Conservation (phyloP, 2,329 filamentous ascomycete species). For the Pestalotiopsis sp. region DNA sequence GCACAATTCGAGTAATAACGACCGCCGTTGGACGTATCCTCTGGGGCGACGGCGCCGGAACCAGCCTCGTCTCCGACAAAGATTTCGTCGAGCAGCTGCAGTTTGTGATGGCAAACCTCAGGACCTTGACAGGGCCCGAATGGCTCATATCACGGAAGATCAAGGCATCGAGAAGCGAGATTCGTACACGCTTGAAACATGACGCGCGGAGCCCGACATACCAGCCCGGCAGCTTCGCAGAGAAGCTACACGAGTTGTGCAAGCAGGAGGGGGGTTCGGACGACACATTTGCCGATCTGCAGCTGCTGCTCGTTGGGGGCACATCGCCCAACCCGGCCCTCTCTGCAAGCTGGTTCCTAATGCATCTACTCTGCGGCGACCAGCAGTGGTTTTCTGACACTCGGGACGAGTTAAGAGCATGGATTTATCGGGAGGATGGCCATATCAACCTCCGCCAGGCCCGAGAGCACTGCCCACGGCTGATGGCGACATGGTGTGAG, state of each 20-base stretch:
- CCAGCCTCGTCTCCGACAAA: background rate
- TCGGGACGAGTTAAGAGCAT: background rate
- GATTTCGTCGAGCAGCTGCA: background rate
- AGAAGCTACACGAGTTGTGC: background rate
- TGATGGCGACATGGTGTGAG: background rate
- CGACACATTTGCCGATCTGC: background rate
- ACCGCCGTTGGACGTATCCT: background rate
- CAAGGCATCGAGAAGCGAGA: background rate
- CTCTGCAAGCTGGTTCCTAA: background rate
- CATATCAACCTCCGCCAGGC: background rate
- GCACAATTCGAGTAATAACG: background rate
- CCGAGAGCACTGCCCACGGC: background rate
- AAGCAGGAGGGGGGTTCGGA: background rate
- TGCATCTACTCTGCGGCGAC: background rate
- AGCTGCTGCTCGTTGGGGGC: background rate
- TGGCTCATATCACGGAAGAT: background rate
- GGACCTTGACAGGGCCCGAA: background rate
- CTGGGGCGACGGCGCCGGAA: background rate
- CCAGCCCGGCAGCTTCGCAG: background rate
- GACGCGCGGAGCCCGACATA: background rate
- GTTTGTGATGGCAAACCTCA: background rate
- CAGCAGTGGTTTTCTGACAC: background rate
- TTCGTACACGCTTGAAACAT: background rate
- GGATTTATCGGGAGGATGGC: background rate
- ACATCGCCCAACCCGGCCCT: background rate